A percentile compares a stretch with the other conserved stretches of the same genome.
Conservation (phyloP, 148 eudicot species). For the Persicaria tinctoria region DNA sequence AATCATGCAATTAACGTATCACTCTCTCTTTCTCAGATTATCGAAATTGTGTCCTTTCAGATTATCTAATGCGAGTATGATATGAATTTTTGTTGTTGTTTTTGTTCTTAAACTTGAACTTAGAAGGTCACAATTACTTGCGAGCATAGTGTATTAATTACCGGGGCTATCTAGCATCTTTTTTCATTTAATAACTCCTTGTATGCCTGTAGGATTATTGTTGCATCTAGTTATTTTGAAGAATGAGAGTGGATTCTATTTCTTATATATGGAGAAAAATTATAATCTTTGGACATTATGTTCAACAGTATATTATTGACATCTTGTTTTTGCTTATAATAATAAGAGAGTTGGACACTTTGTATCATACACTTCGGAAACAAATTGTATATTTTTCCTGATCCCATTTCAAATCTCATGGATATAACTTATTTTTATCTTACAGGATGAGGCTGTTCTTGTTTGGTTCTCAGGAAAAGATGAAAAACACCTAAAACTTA, state of each 20-base stretch:
- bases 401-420: background rate
- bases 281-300: background rate
- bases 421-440: background rate
- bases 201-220: background rate
- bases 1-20: background rate
- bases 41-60: background rate
- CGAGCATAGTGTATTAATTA: no score
- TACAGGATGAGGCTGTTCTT: conserved; percentile 63
- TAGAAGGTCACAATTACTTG: no score
- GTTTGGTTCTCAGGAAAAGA: conserved; percentile 62
- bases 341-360: background rate
- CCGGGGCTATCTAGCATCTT: no score
- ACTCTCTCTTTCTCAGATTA: background rate
- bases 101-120: no score
- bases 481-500: conserved; percentile 58
- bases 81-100: no score
- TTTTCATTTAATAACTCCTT: background rate
- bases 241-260: background rate
- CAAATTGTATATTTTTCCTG: no score
- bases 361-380: background rate
- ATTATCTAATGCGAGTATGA: background rate
- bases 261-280: no score
- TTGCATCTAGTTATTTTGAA: background rate
- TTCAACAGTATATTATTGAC: no score
- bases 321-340: no score